A percentile compares a stretch with the other conserved stretches of the same genome.
phyloP scores from a whole-genome alignment of 129 eudicot species.

The Pittosporum tobira region DNA sequence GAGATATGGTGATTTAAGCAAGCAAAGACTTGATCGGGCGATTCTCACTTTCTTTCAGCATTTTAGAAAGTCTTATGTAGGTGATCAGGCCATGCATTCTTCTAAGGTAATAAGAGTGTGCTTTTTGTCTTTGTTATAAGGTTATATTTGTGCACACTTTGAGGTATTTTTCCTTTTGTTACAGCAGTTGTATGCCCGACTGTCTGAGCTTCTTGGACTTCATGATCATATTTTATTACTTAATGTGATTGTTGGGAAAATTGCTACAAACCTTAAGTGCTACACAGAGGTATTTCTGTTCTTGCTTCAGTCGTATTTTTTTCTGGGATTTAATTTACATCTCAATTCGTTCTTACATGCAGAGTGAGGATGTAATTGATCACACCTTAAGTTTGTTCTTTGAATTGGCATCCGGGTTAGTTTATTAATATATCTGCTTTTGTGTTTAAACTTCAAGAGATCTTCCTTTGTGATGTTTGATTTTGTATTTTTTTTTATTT shows the following conservation, averaged over 20 bases:
- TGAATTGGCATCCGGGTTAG: slow-evolving; percentile 98
- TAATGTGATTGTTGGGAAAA: slow-evolving; percentile 76
- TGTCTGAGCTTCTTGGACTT: slow-evolving; percentile 92
- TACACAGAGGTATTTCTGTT: slow-evolving; percentile 58
- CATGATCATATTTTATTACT: slow-evolving; percentile 79
- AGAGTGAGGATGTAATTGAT: slow-evolving; percentile 92
- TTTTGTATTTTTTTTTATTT: no score
- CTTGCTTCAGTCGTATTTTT: slow-evolving; percentile 5
- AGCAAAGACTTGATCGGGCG: slow-evolving; percentile 96
- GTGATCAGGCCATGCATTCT: slow-evolving; percentile 96
- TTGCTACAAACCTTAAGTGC: slow-evolving; percentile 87
- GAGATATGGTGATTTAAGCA: slow-evolving; percentile 82
- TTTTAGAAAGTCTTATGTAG: slow-evolving; percentile 89
- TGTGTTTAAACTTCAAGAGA: neutral
- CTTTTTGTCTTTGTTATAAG: neutral
- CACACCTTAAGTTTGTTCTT: slow-evolving; percentile 86
- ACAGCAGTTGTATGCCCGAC: slow-evolving; percentile 95
- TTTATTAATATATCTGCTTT: slow-evolving; percentile 10
- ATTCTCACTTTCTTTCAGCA: slow-evolving; percentile 80
- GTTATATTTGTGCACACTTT: slow-evolving; percentile 10
- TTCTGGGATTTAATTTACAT: slow-evolving; percentile 12
- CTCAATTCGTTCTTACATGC: slow-evolving; percentile 24
- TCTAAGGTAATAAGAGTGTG: slow-evolving; percentile 56
- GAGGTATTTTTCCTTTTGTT: slow-evolving; percentile 21
- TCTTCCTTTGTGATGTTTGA: neutral